Base-by-base conservation (phyloP, 2,329 filamentous ascomycete genomes). In the Bipolaris oryzae region DNA sequence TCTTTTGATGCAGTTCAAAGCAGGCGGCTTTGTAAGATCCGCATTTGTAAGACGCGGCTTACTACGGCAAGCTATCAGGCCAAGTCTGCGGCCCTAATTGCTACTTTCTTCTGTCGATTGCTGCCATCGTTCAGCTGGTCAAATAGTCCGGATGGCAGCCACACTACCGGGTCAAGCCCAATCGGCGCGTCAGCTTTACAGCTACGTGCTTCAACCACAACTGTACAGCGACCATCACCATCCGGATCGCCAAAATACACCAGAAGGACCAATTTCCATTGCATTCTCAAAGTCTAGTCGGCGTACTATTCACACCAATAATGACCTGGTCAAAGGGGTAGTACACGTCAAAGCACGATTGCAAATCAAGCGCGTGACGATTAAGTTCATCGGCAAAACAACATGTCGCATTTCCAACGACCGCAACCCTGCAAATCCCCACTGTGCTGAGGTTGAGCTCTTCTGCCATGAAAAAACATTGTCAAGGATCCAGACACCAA, bases 211-310 rank as follows among this genome's bases (percentile, higher is more conserved):
- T 5, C 62, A 61, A 43, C 61, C 62, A 21, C 57, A 61, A 9
- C 52, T 67, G 9, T 67, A 67, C 33, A 55, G 51, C 46, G 62
- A 67, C 42, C 53, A 52, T 18, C 61, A 66, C 33, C 63, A 67
- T 23, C 61, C 62, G 7, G 57, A 61, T 23, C 55, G 55, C 11
- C 49, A 60, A 46, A 67, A 67, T 7, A 66, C 44, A 10, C 61
- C 61, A 16, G 55, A 57, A 16, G 63, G 64, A 5, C 48, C 60
- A 1, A 55, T 67, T 1, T 66, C 61, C 1, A 64, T 66, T 16
- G 61, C 62, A 5, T 60, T 66, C 34, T 60, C 62, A 5, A 50
- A 37, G 6, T 60, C 64, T 5, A 66, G 60, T 11, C 60, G 60
- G 23, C 61, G 63, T 9, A 62, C 52, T 25, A 45, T 67, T 9